Evolutionary conservation across 257 asterid genomes (phyloP), one percentile per base, ranked within the genome.

Genomic region (Striga asiatica): DNA sequence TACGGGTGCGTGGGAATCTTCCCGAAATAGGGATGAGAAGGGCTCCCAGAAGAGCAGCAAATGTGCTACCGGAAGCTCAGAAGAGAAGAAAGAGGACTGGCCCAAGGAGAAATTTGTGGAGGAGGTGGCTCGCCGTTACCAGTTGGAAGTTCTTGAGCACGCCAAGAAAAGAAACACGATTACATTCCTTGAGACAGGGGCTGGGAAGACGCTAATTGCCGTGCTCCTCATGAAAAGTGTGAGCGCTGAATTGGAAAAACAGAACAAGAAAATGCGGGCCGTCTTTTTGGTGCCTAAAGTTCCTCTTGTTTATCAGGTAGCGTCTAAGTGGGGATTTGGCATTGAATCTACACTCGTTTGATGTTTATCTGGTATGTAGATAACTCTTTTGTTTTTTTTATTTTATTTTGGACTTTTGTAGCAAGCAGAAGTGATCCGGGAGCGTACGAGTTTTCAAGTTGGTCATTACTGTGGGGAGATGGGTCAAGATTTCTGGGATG

Each of bases 401-500:
- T n/a, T 20, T n/a, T n/a, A n/a, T n/a, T n/a, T n/a, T n/a, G n/a
- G n/a, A n/a, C n/a, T n/a, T n/a, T 20, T 75, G 80, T 86, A 92
- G 98, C 98, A 92, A 84, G 96, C 98, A 21, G 98, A 92, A 74
- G 98, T 92, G 38, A 84, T 92, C 62, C 97, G 97, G 18, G 94
- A 80, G 65, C 82, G 79, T 38, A 84, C 98, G 7, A 93, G 95
- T 50, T 92, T 69, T 76, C 88, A 82, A 66, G 97, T 92, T 48
- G 98, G 98, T 42, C 98, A 88, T 75, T 92, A 88, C 64, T 92
- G 98, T 81, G 98, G 98, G 58, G 98, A 92, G 73, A 92, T 92
- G 98, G 98, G 98, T 50, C 97, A 92, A 68, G 97, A 92, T 74
- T 92, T 92, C 66, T 92, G 98, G 98, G 97, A 92, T 79, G 85